Conservation (phyloP, 1,284 basidiomycete genomes). For the Austropuccinia psidii region DNA sequence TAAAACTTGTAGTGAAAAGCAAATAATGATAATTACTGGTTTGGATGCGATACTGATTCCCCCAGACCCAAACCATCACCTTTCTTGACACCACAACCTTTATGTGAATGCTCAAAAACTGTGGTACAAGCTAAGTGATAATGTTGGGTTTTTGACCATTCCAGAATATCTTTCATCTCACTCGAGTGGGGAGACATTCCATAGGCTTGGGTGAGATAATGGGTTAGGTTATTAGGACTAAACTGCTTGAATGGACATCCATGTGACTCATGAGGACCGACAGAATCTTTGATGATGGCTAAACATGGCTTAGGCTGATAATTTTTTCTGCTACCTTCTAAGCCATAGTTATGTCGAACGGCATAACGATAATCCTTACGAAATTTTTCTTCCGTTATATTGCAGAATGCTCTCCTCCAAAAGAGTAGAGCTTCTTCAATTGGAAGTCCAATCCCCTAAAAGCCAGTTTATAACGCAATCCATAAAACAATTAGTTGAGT, state of each 20-base stretch:
- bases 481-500: not conserved
- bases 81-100: slow-evolving; percentile 63
- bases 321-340: slow-evolving; percentile 88
- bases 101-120: slow-evolving; percentile 91
- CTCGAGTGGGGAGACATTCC: slow-evolving; percentile 57
- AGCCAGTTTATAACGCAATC: not conserved
- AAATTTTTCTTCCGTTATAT: slow-evolving; percentile 85
- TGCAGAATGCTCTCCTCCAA: slow-evolving; percentile 78
- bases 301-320: slow-evolving; percentile 81
- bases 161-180: slow-evolving; percentile 80
- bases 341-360: slow-evolving; percentile 87
- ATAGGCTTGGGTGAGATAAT: slow-evolving; percentile 68
- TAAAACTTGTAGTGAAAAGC: not conserved
- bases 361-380: slow-evolving; percentile 98
- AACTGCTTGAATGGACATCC: slow-evolving; percentile 96
- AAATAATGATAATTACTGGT: slow-evolving; percentile 54
- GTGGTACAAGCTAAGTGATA: slow-evolving; percentile 96
- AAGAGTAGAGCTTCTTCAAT: slow-evolving; percentile 91
- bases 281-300: slow-evolving; percentile 70
- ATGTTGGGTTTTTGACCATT: slow-evolving; percentile 69
- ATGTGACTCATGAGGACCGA: slow-evolving; percentile 65
- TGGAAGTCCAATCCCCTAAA: slow-evolving; percentile 78
- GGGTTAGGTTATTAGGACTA: slow-evolving; percentile 70
- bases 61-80: slow-evolving; percentile 80
- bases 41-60: slow-evolving; percentile 90